These are phyloP conservation scores for Aspergillus campestris DNA, from an alignment of 495 filamentous ascomycete species.

Conservation along the genomic window DNA sequence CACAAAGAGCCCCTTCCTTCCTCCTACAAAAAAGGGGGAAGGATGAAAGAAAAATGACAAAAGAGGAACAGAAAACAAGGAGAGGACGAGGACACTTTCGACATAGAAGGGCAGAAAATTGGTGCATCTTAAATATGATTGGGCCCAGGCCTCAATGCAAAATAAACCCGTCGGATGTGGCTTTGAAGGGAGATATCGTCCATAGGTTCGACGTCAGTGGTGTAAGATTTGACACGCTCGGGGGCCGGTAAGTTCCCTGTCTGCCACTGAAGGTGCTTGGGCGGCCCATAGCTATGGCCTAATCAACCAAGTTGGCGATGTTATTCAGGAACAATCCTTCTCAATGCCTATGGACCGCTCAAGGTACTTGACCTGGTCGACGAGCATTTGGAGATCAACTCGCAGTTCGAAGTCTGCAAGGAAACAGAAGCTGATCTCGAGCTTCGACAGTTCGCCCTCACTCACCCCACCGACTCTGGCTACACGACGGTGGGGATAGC, in stretches of 20 bases:
- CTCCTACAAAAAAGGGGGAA: neutral
- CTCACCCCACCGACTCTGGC: conserved; percentile 86
- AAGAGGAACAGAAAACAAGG: conserved; percentile 1
- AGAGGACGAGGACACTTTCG: neutral
- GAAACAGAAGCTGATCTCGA: conserved; percentile 91
- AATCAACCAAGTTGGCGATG: no score
- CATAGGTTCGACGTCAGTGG: no score
- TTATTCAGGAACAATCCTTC: neutral
- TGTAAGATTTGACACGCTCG: neutral
- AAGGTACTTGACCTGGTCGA: conserved; percentile 28
- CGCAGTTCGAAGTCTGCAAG: conserved; percentile 72
- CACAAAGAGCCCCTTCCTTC: neutral
- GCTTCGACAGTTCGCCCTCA: conserved; percentile 62
- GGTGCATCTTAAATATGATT: neutral
- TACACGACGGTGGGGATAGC: conserved; percentile 74
- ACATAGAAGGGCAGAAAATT: neutral
- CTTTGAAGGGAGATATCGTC: no score
- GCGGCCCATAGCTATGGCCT: no score
- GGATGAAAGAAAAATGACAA: neutral
- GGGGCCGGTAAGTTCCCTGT: no score
- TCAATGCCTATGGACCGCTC: conserved; percentile 3
- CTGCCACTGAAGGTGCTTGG: no score
- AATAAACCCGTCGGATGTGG: neutral
- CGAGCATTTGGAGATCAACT: conserved; percentile 55
- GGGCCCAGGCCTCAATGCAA: neutral